Evolutionary conservation across 1,284 basidiomycete species (phyloP).

Genomic region (Ganoderma lucidum): DNA sequence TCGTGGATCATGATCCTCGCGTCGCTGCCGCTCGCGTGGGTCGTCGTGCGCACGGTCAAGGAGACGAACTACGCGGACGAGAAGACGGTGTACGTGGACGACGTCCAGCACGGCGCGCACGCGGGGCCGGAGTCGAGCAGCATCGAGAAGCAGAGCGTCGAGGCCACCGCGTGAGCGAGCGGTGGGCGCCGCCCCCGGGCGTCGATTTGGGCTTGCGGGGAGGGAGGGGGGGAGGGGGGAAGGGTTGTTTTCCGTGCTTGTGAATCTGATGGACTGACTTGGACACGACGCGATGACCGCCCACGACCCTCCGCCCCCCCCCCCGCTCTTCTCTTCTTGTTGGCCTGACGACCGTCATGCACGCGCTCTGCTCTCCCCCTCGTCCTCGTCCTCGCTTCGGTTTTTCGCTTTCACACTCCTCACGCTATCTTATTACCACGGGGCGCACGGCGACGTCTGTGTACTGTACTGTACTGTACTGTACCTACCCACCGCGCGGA

Average conservation of each 20-base stretch:
- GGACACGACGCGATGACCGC: neutral
- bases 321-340: neutral
- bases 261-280: neutral
- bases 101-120: conserved; percentile 32
- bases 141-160: conserved; percentile 25
- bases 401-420: neutral
- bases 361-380: neutral
- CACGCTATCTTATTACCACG: conserved; percentile 8
- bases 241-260: neutral
- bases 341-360: no score
- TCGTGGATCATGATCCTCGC: conserved; percentile 48
- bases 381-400: no score
- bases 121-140: conserved; percentile 16
- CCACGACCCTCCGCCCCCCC: neutral
- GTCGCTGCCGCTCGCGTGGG: conserved; percentile 46
- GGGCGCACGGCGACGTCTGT: conserved; percentile 11
- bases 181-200: no score
- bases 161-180: neutral
- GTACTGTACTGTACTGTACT: neutral
- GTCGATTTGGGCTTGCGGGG: no score
- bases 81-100: conserved; percentile 43
- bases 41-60: conserved; percentile 47
- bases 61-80: conserved; percentile 51
- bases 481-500: conserved; percentile 3
- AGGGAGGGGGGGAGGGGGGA: no score